Base-by-base conservation (phyloP, 108 stramenopile species). In the Aurantiochytrium sp. region DNA sequence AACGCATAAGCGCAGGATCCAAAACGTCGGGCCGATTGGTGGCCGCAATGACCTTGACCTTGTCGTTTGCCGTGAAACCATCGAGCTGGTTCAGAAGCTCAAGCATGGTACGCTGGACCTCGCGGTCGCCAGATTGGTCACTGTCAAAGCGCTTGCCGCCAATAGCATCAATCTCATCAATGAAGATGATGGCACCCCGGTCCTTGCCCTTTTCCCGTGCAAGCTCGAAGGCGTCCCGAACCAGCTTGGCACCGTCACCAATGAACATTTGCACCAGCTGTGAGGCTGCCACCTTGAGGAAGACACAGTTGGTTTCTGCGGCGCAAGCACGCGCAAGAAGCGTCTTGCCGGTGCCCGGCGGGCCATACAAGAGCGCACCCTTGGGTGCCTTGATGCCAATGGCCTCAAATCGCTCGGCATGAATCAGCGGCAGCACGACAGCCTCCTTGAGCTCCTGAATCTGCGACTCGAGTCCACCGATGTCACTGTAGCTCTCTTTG, bases 191-290 rank as follows among this genome's bases (percentile, higher is more conserved):
- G 72, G 96, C 97, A 47, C 96, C 90, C 21, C 89, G 89, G 16
- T 93, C 92, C 87, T 96, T 94, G 53, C 96, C 96, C 90, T 98
- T 98, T 69, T 97, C 96, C 91, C 97, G 97, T 72, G 98, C 98
- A 51, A 98, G 90, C 88, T 99, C 99, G 92, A 99, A 99, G 28
- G 99, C 99, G 91, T 99, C 99, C 44, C 99, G 95, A 88, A 99
- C 97, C 18, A 99, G 93, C 90, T 99, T 99, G 57, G 99, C 99
- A 6, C 99, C 99, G 89, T 99, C 99, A 19, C 99, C 99, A 89
- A 99, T 99, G 91, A 98, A 99, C 99, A 99, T 99, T 92, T 99
- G 98, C 25, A 99, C 99, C 59, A 99, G 92, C 89, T 98, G 98
- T 10, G 99, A 98, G 12, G 98, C 99, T 5, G 98, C 98, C 58